Evolutionary conservation across 345 rosid genomes (phyloP), one percentile per base, ranked within the genome.

Genomic region (Pugionium cornutum): DNA sequence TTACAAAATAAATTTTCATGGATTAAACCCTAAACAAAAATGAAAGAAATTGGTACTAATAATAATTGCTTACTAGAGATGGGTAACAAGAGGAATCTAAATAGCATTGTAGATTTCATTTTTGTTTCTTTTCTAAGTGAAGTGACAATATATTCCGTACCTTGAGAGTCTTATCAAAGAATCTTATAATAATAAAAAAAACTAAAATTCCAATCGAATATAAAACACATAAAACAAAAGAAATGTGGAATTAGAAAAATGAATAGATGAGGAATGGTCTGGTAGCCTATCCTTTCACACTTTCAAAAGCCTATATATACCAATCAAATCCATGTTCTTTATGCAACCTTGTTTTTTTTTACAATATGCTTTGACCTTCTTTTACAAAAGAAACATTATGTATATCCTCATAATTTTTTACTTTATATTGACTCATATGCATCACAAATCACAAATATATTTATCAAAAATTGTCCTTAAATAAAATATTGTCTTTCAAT

Each of bases 231-330:
- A 60, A 25, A 50, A 28, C 26, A 41, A 50, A 31, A 51, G 2
- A 36, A 1, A 5, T 1, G 60, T 69, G 32, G 31, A 35, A 70
- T 36, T 55, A 42, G 61, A 36, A 35, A 61, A 61, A 36, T 9
- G 25, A 25, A 62, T 36, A 6, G 18, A 43, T 29, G 62, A 69
- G 37, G 68, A 63, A 42, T 58, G 45, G 11, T 51, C 66, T 53
- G 45, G 52, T 37, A 50, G 9, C 55, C 41, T 73, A 42, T 53
- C 46, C 58, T 73, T 58, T 66, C 77, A 9, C 63, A 53, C 30
- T 67, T 58, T 39, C 64, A 60, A 67, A 74, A 74, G 73, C 73
- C 77, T 74, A 67, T 45, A 42, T 74, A 67, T 45, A 42, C 42
- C 64, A 60, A 60, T 52, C 72, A 66, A 66, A 46, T 67, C 73